Evolutionary conservation across 441 rosid species (phyloP).

Genomic region (Syzygium syzygioides): DNA sequence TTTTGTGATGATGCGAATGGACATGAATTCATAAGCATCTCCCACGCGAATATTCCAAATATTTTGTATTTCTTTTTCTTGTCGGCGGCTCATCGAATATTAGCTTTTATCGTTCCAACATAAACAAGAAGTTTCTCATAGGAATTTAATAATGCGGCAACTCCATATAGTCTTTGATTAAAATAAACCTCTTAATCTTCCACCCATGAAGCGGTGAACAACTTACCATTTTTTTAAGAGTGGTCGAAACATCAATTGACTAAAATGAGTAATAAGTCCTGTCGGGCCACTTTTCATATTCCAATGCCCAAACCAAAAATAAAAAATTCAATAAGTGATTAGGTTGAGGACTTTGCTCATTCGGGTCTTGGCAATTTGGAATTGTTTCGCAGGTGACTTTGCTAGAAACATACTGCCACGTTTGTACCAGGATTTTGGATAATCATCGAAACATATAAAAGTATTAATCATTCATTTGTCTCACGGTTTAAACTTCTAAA

Average conservation of each 20-base stretch:
- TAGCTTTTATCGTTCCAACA: background rate
- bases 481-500: background rate
- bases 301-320: background rate
- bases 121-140: background rate
- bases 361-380: background rate
- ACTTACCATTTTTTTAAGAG: background rate
- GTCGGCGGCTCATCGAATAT: too few relatives aligned
- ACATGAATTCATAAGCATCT: too few relatives aligned
- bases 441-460: background rate
- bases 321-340: background rate
- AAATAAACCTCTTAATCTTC: background rate
- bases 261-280: background rate
- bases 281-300: background rate
- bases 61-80: too few relatives aligned
- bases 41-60: too few relatives aligned
- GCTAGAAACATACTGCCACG: background rate
- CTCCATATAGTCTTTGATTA: background rate
- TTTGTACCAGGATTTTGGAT: background rate
- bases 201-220: background rate
- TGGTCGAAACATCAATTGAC: background rate
- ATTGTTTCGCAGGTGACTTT: background rate
- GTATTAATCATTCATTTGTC: fast-evolving
- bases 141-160: background rate
- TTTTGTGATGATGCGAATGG: too few relatives aligned
- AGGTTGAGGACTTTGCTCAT: background rate